A percentile compares a stretch with the other conserved stretches of the same genome.
phyloP scores from a whole-genome alignment of 140 eudicot genomes.

The Senecio squalidus region DNA sequence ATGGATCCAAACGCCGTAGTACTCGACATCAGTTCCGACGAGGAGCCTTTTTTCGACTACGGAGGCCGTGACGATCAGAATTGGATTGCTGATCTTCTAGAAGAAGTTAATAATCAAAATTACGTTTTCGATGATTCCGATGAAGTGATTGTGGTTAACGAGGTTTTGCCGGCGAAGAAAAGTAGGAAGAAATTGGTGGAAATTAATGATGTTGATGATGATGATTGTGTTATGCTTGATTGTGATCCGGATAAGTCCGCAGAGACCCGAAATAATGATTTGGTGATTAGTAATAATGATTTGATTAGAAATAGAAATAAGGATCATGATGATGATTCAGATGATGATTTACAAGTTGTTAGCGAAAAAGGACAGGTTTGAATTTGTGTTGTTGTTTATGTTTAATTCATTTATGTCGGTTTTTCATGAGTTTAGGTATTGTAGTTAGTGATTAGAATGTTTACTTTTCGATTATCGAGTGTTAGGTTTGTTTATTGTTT shows the following conservation, averaged over 20 bases:
- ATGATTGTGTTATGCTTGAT: conserved; percentile 79
- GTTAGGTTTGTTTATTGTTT: too few species aligned
- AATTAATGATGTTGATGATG: conserved; percentile 51
- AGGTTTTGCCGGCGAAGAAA: conserved; percentile 40
- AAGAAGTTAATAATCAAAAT: conserved; percentile 31
- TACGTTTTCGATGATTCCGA: conserved; percentile 61
- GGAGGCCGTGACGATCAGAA: conserved; percentile 35
- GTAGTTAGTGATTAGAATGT: too few species aligned
- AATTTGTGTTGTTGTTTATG: neutral
- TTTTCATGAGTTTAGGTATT: neutral
- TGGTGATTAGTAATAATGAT: too few species aligned
- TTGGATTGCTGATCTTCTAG: conserved; percentile 33
- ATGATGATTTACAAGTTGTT: conserved; percentile 65
- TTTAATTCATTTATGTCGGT: neutral
- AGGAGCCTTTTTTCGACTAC: too few species aligned
- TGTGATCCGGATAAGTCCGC: conserved; percentile 63
- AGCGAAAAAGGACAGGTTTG: conserved; percentile 80
- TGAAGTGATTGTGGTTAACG: conserved; percentile 57
- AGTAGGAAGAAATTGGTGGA: conserved; percentile 20
- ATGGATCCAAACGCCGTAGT: conserved; percentile 43
- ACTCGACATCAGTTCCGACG: conserved; percentile 69
- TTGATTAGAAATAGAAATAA: conserved; percentile 1
- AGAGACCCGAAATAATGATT: conserved; percentile 12
- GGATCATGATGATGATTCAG: conserved; percentile 26
- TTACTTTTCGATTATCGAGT: too few species aligned